Base-by-base conservation (phyloP, 2,329 filamentous ascomycete genomes). In the Xylariaceae sp. region DNA sequence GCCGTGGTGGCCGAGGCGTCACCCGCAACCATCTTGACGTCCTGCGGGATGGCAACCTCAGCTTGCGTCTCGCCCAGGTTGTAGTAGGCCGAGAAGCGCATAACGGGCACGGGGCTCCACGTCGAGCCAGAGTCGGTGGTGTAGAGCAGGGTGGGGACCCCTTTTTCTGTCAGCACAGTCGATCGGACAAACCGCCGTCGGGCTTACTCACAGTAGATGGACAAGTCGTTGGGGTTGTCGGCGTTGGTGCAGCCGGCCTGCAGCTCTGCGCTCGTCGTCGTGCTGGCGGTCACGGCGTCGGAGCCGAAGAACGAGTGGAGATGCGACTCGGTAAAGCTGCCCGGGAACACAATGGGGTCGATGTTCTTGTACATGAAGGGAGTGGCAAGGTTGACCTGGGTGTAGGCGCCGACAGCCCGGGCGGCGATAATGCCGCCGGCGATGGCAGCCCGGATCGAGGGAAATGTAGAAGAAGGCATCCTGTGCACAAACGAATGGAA, bases 1-100 rank as follows among this genome's bases (percentile, higher is more conserved):
- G 59, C 55, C 42, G 65, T 66, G 49, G 57, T 64, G 16, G 63
- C 61, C 26, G 50, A 46, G 5, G 67, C 61, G 15, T 52, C 46
- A 33, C 55, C 51, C 11, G 61, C 65, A 17, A 68, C 61, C 38
- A 43, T 45, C 31, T 38, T 38, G 14, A 45, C 31, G 35, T 47
- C 27, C 15, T 47, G 45, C 5, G 45, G 45, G 23, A 47, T 46
- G 15, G 45, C 21, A 8, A 47, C 38, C 34, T 47, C 45, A 19
- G 45, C 43, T 0, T 36, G 35, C 5, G 42, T 34, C 32, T 40
- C 43, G 29, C 39, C 39, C 17, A 46, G 42, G 33, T 44, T 44
- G 31, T 47, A 47, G 36, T 47, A 47, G 14, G 43, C 45, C 6
- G 35, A 38, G 31, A 47, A 46, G 15, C 45, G 45, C 26, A 33